Evolutionary conservation across 176 grass and related monocot genomes (phyloP), one percentile per base, ranked within the genome.

Genomic region (Phoenix roebelenii): DNA sequence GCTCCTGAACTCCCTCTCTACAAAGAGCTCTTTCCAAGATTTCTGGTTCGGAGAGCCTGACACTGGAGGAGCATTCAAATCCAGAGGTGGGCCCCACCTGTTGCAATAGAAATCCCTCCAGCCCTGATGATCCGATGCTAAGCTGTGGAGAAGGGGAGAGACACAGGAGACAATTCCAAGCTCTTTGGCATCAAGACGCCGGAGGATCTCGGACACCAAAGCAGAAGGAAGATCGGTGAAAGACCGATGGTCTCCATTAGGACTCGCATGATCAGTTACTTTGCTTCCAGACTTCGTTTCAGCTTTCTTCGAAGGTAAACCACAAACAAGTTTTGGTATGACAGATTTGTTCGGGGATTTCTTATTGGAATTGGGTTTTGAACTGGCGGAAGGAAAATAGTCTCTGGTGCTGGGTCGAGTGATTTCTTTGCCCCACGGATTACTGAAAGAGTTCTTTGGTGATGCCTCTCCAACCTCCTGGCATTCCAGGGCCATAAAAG

Each of bases 61-160:
- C 2, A 23, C 35, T 4, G 19, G 15, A 14, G 57, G 14, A 24
- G 25, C 18, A 55, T 54, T 25, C 25, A 30, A 26, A 32, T 29
- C 58, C 10, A 23, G 18, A 9, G 74, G 77, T 48, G 60, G 61
- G 7, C 91, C 92, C 92, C 92, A 96, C 18, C 86, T 81, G 23
- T 90, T 80, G 9, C 72, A 88, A 74, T 96, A 96, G 51, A 96
- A 90, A 59, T 85, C 84, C 77, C 90, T 87, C 92, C 92, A 96
- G 19, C 87, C 83, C 55, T 88, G 80, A 74, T 90, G 87, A 69
- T 95, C 86, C 35, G 87, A 75, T 19, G 87, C 87, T 63, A 96
- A 70, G 59, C 60, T 52, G 57, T 87, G 79, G 54, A 96, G 50
- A 58, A 87, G 65, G 29, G 77, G 87, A 22, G 80, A 85, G 60